Conservation (phyloP, 192 early-diverging fungal species). For the Chytriomyces sp. region DNA sequence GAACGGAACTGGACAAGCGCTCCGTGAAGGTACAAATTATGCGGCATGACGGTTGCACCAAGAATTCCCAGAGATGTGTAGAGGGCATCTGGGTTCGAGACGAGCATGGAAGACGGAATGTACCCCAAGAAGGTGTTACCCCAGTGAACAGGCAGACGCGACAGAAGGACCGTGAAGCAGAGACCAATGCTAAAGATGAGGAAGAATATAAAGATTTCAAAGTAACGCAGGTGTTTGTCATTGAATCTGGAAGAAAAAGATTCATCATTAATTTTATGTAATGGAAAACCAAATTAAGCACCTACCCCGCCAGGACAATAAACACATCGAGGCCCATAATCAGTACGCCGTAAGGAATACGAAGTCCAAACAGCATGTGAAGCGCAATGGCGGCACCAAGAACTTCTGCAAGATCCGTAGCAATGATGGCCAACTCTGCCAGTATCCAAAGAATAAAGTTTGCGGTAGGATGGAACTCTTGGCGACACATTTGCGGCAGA, state of each 20-base stretch:
- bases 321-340: conserved; percentile 77
- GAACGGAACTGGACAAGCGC: conserved; percentile 61
- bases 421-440: conserved; percentile 69
- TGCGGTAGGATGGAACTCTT: conserved; percentile 54
- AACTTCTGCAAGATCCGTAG: conserved; percentile 78
- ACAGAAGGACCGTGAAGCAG: conserved; percentile 70
- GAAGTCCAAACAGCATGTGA: conserved; percentile 74
- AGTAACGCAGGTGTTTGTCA: conserved; percentile 61
- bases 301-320: conserved; percentile 56
- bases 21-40: conserved; percentile 82
- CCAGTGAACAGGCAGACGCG: conserved; percentile 60
- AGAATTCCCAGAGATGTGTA: conserved; percentile 78
- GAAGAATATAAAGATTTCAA: conserved; percentile 71
- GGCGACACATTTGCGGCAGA: conserved; percentile 66
- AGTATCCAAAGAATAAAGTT: conserved; percentile 67
- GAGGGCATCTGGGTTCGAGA: conserved; percentile 61
- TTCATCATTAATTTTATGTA: not conserved
- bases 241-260: conserved; percentile 45
- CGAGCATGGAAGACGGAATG: conserved; percentile 62
- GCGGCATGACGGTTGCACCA: conserved; percentile 88
- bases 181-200: conserved; percentile 66
- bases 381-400: conserved; percentile 85
- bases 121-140: conserved; percentile 71
- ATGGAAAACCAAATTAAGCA: not conserved
- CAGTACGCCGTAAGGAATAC: conserved; percentile 71